Evolutionary conservation across 768 basidiomycete genomes (phyloP).

Genomic region (Plicaturopsis crispa): DNA sequence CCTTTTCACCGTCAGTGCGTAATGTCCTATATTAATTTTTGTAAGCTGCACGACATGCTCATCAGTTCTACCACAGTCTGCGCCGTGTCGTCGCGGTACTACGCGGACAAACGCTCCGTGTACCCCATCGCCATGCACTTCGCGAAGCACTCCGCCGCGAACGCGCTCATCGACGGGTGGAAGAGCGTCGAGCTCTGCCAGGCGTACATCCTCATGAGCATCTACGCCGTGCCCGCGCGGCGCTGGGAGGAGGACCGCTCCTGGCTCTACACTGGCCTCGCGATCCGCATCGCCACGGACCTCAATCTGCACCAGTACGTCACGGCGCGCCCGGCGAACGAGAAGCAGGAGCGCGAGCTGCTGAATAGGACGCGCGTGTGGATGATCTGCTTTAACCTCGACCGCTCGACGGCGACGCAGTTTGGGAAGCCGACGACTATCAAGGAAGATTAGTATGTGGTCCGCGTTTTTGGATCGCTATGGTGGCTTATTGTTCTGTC

Average conservation of each 20-base stretch:
- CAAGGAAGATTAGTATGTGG: constrained; percentile 72
- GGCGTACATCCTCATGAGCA: constrained; percentile 84
- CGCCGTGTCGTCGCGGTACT: constrained; percentile 79
- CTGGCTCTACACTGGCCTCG: constrained; percentile 85
- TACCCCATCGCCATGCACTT: constrained; percentile 89
- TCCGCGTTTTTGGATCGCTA: too few relatives aligned
- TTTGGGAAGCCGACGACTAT: constrained; percentile 88
- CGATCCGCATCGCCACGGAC: constrained; percentile 84
- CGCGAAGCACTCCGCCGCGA: constrained; percentile 75
- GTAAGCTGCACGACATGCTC: neutral
- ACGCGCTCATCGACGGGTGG: constrained; percentile 74
- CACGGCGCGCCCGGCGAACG: constrained; percentile 52
- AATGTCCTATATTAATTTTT: neutral
- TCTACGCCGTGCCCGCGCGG: constrained; percentile 72
- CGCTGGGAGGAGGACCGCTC: constrained; percentile 88
- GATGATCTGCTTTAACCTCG: constrained; percentile 87
- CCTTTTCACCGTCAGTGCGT: constrained; percentile 80
- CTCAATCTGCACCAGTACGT: constrained; percentile 74
- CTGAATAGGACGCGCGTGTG: constrained; percentile 82
- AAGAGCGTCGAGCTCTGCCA: constrained; percentile 86
- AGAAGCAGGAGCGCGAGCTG: constrained; percentile 74
- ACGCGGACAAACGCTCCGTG: constrained; percentile 71
- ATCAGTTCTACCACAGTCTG: constrained; percentile 46
- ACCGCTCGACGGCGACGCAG: constrained; percentile 81
- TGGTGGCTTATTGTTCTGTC: constrained; percentile 18